phyloP scores from a whole-genome alignment of 2,329 filamentous ascomycete species.

The Proliferodiscus dingleyae region DNA sequence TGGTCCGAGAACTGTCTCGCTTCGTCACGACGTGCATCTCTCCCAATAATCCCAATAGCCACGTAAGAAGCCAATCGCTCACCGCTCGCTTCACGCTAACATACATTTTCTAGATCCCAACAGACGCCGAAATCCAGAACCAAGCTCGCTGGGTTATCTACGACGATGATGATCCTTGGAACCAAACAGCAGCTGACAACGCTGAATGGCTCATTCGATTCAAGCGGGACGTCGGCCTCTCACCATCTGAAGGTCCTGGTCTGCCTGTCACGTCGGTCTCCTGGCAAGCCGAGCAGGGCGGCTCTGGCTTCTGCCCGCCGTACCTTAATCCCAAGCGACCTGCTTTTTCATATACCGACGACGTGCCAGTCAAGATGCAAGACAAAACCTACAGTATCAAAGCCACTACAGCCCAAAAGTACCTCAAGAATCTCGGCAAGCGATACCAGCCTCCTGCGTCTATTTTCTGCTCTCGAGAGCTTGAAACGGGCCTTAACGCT shows the following conservation, averaged over 20 bases:
- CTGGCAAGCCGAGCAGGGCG: conserved; percentile 47
- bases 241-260: conserved; percentile 45
- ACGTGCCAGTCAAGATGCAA: conserved; percentile 24
- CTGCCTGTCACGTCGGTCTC: conserved; percentile 35
- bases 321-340: conserved; percentile 43
- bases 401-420: conserved; percentile 44
- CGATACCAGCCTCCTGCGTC: conserved; percentile 43
- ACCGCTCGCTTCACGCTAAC: conserved; percentile 1
- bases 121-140: conserved; percentile 58
- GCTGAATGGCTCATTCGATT: conserved; percentile 59
- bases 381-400: conserved; percentile 40
- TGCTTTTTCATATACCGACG: conserved; percentile 34
- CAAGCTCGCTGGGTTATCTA: conserved; percentile 60
- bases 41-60: conserved; percentile 53
- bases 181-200: conserved; percentile 60
- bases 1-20: conserved; percentile 49
- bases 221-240: conserved; percentile 54
- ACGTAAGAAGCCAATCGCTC: conserved; percentile 28
- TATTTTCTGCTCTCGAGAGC: conserved; percentile 54
- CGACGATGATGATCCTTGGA: conserved; percentile 61
- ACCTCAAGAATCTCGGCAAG: conserved; percentile 39
- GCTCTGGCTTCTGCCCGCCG: conserved; percentile 51
- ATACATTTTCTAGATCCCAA: conserved; percentile 35
- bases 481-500: conserved; percentile 49
- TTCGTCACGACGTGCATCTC: conserved; percentile 52